These are phyloP conservation scores for Nepenthes mirabilis DNA, from an alignment of 148 eudicot species.

Conservation along the genomic window DNA sequence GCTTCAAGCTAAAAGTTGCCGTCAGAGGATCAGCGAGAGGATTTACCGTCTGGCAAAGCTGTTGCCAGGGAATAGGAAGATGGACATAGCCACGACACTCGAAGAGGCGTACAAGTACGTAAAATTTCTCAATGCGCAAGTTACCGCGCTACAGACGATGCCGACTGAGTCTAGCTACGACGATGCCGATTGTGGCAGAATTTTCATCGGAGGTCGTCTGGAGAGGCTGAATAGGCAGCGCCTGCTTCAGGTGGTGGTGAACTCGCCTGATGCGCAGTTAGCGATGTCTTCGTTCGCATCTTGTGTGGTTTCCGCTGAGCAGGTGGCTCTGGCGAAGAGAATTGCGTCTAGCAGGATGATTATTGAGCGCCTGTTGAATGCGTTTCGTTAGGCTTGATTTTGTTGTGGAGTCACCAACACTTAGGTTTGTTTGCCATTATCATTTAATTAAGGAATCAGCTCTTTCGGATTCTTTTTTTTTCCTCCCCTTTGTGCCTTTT, in stretches of 20 bases:
- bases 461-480: no score
- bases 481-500: no score
- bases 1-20: neutral
- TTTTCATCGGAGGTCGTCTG: conserved; percentile 6
- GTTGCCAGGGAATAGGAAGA: conserved; percentile 29
- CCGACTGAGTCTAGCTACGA: conserved; percentile 10
- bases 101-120: conserved; percentile 52
- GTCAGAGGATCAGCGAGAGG: conserved; percentile 28
- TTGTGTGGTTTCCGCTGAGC: conserved; percentile 45
- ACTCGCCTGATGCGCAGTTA: conserved; percentile 38
- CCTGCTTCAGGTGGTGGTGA: conserved; percentile 39
- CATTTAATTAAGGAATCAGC: no score
- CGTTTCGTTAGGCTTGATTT: no score
- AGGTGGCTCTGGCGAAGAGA: conserved; percentile 9
- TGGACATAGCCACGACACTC: conserved; percentile 32
- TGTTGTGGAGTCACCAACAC: no score
- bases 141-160: conserved; percentile 37
- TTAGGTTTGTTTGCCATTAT: no score
- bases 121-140: conserved; percentile 49
- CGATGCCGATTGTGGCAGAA: neutral
- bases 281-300: conserved; percentile 24
- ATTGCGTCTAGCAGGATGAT: no score
- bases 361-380: no score
- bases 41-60: conserved; percentile 21
- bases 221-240: conserved; percentile 36